A percentile compares a stretch with the other conserved stretches of the same genome.
Evolutionary conservation across 2,329 filamentous ascomycete genomes (phyloP).

Genomic region (Paracamarosporium sp.): DNA sequence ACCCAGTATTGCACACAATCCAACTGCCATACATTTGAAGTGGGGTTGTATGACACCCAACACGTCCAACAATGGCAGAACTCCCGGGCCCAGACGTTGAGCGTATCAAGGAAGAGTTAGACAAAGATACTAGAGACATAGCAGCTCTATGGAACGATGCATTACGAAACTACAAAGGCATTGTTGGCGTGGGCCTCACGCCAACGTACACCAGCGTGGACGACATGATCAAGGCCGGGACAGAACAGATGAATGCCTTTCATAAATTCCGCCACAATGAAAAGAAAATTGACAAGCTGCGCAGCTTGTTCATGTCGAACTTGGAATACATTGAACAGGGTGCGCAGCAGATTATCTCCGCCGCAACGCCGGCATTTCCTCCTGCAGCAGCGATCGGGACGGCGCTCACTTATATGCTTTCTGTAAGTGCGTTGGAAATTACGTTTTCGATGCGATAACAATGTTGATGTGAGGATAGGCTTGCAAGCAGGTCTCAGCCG

Average conservation of each 20-base stretch:
- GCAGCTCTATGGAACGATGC: constrained; percentile 5
- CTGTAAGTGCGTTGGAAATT: not conserved
- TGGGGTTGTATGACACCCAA: not conserved
- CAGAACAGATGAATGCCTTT: constrained; percentile 7
- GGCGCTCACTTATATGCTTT: constrained; percentile 2
- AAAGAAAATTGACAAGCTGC: constrained; percentile 2
- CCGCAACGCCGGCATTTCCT: not conserved
- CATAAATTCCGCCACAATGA: constrained; percentile 2
- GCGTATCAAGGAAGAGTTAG: constrained; percentile 4
- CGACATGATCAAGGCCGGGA: constrained; percentile 5
- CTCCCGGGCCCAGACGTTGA: not conserved
- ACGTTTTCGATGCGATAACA: no score
- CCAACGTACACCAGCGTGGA: constrained; percentile 3
- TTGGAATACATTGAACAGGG: not conserved
- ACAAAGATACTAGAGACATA: constrained; percentile 2
- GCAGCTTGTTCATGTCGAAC: not conserved
- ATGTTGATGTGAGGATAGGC: not conserved
- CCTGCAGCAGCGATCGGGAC: constrained; percentile 4
- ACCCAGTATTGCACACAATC: not conserved
- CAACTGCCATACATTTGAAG: not conserved
- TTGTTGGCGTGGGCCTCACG: not conserved
- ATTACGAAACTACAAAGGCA: constrained; percentile 4
- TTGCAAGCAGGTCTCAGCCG: constrained; percentile 4
- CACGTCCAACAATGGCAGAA: not conserved
- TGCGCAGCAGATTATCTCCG: constrained; percentile 3